A percentile compares a stretch with the other conserved stretches of the same genome.
These are phyloP conservation scores for Scutellaria minor DNA, from an alignment of 257 asterid species.

Conservation along the genomic window DNA sequence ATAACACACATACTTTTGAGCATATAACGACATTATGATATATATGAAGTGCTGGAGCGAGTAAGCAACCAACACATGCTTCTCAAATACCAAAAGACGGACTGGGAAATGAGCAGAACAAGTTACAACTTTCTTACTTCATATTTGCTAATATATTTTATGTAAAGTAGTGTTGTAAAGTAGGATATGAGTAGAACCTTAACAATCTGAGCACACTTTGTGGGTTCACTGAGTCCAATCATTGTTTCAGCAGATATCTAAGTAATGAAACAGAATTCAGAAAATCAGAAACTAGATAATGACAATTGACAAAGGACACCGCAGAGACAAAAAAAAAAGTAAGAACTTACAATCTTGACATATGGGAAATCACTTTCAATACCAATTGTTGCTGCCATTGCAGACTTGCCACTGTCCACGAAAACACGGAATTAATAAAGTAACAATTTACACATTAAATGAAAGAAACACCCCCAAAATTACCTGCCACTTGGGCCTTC, in stretches of 20 bases:
- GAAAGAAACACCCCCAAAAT: conserved; percentile 29
- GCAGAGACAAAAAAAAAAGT: conserved; percentile 2
- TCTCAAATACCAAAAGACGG: conserved; percentile 14
- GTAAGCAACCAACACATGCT: conserved; percentile 31
- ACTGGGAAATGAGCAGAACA: conserved; percentile 16
- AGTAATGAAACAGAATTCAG: conserved; percentile 29
- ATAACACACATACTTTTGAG: not conserved
- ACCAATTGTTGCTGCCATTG: conserved; percentile 95
- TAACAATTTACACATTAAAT: conserved; percentile 25
- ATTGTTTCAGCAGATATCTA: conserved; percentile 98
- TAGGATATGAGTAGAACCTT: conserved; percentile 59
- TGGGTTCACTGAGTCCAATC: conserved; percentile 96
- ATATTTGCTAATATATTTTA: conserved; percentile 10
- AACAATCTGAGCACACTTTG: conserved; percentile 90
- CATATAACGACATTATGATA: conserved; percentile 16
- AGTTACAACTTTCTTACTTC: conserved; percentile 10
- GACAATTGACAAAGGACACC: not conserved
- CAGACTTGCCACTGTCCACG: conserved; percentile 90
- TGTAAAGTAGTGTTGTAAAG: conserved; percentile 5
- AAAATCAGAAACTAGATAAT: conserved; percentile 28
- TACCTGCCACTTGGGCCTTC: conserved; percentile 99
- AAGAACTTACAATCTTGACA: conserved; percentile 88
- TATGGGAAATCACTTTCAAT: conserved; percentile 92
- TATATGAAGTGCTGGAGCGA: not conserved
- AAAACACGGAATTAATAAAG: conserved; percentile 30